Conservation (phyloP, 805 yeast genomes). For the Candida broadrunensis region DNA sequence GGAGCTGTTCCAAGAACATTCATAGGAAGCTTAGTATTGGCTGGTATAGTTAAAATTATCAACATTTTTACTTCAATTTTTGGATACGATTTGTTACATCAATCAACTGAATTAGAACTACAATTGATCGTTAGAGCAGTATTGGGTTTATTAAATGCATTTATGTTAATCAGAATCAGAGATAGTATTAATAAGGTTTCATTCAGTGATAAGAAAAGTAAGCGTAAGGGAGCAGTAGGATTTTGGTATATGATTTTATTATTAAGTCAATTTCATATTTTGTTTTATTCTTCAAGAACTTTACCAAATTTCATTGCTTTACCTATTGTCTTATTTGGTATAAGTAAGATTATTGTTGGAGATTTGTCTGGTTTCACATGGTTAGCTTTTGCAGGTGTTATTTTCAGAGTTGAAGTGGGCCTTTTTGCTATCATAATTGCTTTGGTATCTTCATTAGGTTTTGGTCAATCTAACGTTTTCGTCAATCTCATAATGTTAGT, state of each 20-base stretch:
- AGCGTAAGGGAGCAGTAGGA: slow-evolving; percentile 28
- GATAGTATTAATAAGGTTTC: slow-evolving; percentile 23
- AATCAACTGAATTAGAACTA: slow-evolving; percentile 37
- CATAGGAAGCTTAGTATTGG: slow-evolving; percentile 61
- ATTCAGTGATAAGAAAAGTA: slow-evolving; percentile 15
- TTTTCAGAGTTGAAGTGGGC: slow-evolving; percentile 72
- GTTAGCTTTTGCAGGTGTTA: slow-evolving; percentile 59
- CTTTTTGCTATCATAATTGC: slow-evolving; percentile 50
- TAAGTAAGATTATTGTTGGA: slow-evolving; percentile 50
- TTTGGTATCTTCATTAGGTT: slow-evolving; percentile 39
- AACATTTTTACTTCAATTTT: slow-evolving; percentile 11
- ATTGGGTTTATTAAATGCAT: slow-evolving; percentile 61
- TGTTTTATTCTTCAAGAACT: slow-evolving; percentile 79
- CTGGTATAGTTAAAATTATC: slow-evolving; percentile 42
- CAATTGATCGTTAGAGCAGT: slow-evolving; percentile 57
- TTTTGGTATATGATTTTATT: slow-evolving; percentile 60
- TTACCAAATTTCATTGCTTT: slow-evolving; percentile 85
- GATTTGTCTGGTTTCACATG: slow-evolving; percentile 47
- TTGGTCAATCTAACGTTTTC: slow-evolving; percentile 44
- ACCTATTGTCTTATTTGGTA: slow-evolving; percentile 62
- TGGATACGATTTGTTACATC: slow-evolving; percentile 16
- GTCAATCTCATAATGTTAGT: slow-evolving; percentile 37
- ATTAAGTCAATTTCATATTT: slow-evolving; percentile 72
- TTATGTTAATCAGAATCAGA: slow-evolving; percentile 51
- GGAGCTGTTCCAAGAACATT: slow-evolving; percentile 90